A percentile compares a stretch with the other conserved stretches of the same genome.
Conservation (phyloP, 192 early-diverging fungal species). For the Rhizoclosmatium sp. region DNA sequence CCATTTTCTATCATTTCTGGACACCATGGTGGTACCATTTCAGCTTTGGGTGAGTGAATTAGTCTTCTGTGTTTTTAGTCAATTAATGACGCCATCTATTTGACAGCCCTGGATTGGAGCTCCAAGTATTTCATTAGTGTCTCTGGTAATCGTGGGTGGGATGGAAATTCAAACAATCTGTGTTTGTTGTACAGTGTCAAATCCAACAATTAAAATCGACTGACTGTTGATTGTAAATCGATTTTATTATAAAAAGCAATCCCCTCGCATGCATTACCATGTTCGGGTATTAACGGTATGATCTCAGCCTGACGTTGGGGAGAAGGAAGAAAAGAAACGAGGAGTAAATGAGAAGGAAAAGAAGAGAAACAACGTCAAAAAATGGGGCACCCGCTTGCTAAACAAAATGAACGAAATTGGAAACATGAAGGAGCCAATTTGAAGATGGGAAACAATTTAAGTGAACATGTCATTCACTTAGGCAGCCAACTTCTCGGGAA, state of each 20-base stretch:
- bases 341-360: not conserved
- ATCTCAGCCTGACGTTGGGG: not conserved
- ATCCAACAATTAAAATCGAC: not conserved
- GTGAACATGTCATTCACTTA: too few species aligned
- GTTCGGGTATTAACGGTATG: not conserved
- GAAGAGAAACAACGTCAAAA: not conserved
- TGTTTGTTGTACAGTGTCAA: constrained; percentile 87
- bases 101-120: constrained; percentile 73
- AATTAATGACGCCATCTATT: not conserved
- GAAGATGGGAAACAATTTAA: not conserved
- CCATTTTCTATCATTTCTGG: constrained; percentile 95
- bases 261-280: constrained; percentile 9
- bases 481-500: not conserved
- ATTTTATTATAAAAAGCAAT: not conserved
- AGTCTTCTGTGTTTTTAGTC: not conserved
- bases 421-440: not conserved
- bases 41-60: constrained; percentile 68
- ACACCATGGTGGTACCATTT: constrained; percentile 88
- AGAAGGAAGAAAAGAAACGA: not conserved
- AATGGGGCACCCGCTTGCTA: constrained; percentile 5
- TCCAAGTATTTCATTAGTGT: constrained; percentile 88
- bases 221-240: not conserved
- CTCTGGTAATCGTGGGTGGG: constrained; percentile 97
- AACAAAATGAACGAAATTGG: not conserved
- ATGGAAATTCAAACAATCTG: constrained; percentile 81